Evolutionary conservation across 2,329 filamentous ascomycete species (phyloP).

Genomic region (Aspergillus jensenii): DNA sequence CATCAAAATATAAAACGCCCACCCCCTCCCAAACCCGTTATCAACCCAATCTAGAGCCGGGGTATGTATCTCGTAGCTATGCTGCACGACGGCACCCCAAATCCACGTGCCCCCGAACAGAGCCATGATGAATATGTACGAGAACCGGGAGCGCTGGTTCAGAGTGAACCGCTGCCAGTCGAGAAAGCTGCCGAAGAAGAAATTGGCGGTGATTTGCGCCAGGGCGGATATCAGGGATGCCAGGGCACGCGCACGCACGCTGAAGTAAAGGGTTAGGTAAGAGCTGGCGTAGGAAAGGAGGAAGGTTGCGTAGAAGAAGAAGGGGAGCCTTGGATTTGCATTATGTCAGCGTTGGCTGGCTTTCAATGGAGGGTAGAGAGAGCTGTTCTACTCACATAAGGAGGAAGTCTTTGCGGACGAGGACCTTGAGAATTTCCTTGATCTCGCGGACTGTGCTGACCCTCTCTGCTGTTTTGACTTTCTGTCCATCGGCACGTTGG

Average conservation of each 20-base stretch:
- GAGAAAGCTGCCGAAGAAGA: background rate
- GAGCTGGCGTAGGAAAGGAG: background rate
- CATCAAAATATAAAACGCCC: too few relatives aligned
- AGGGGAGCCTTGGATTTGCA: background rate
- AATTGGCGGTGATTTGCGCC: background rate
- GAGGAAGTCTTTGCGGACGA: background rate
- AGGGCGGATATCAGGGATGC: background rate
- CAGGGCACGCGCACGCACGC: background rate
- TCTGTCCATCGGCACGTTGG: background rate
- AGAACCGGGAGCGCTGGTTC: background rate
- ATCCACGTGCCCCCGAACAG: background rate
- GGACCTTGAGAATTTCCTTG: background rate
- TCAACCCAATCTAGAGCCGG: background rate
- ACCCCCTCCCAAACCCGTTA: background rate
- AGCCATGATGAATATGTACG: background rate
- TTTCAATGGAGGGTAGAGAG: too few relatives aligned
- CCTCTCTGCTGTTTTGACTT: background rate
- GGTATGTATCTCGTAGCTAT: background rate
- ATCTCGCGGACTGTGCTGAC: background rate
- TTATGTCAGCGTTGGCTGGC: too few relatives aligned
- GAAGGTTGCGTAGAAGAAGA: background rate
- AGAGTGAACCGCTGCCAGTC: background rate
- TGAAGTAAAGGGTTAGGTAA: background rate
- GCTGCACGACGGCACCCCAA: background rate
- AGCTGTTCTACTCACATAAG: background rate